These are phyloP conservation scores for Yarrowia sp. DNA, from an alignment of 805 yeast species.

Conservation along the genomic window DNA sequence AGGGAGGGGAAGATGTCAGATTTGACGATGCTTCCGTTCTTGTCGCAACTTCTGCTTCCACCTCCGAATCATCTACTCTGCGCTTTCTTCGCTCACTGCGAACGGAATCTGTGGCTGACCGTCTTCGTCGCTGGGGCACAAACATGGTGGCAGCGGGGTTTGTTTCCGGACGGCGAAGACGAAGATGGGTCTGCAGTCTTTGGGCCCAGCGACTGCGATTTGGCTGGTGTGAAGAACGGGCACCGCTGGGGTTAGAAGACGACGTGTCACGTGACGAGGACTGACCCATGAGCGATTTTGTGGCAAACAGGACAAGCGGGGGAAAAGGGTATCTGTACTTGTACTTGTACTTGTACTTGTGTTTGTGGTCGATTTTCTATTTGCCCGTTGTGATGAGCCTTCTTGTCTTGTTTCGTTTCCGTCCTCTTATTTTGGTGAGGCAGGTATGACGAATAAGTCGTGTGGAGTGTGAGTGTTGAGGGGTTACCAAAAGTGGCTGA, in stretches of 20 bases:
- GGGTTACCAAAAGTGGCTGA: not conserved
- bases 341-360: too few species aligned
- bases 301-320: too few species aligned
- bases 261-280: conserved; percentile 34
- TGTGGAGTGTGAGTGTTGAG: not conserved
- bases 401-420: too few species aligned
- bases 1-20: not conserved
- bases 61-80: conserved; percentile 6
- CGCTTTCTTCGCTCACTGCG: conserved; percentile 32
- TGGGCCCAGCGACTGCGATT: conserved; percentile 12
- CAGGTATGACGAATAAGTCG: conserved; percentile 3
- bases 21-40: not conserved
- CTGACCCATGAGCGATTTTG: conserved; percentile 36
- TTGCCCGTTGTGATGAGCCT: not conserved
- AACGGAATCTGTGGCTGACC: conserved; percentile 31
- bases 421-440: conserved; percentile 2
- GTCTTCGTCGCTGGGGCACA: conserved; percentile 32
- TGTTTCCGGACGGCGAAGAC: conserved; percentile 18
- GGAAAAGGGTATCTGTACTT: not conserved
- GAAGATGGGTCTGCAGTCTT: conserved; percentile 29
- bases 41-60: not conserved
- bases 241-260: conserved; percentile 33
- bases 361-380: not conserved
- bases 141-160: conserved; percentile 24
- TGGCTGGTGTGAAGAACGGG: conserved; percentile 6